Conservation (phyloP, 495 filamentous ascomycete species). For the Neurospora pannonica region DNA sequence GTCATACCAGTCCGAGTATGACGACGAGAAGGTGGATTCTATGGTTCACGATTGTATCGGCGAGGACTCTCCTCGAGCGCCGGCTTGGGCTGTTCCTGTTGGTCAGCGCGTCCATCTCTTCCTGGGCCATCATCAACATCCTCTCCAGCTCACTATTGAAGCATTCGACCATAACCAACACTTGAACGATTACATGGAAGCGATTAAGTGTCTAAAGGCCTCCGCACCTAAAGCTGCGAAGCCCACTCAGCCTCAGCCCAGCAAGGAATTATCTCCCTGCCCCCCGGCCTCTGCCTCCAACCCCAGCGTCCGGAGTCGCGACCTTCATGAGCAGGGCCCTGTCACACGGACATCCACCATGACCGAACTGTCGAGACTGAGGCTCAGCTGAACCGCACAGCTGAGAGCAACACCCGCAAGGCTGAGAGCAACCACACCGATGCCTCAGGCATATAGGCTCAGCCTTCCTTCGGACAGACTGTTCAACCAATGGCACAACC, state of each 20-base stretch:
- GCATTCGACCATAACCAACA: neutral
- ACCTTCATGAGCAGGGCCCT: neutral
- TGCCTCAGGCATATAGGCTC: too few species aligned
- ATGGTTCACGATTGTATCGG: neutral
- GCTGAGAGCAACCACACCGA: too few species aligned
- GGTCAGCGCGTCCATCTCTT: neutral
- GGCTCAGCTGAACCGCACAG: too few species aligned
- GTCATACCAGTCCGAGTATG: neutral
- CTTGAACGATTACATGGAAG: neutral
- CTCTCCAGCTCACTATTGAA: neutral
- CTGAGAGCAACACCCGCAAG: too few species aligned
- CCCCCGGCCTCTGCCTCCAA: neutral
- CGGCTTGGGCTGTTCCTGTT: neutral
- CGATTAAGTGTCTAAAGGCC: neutral
- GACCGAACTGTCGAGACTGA: too few species aligned
- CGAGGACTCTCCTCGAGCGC: neutral
- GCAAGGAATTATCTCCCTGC: neutral
- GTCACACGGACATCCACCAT: too few species aligned
- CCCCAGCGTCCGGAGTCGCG: neutral
- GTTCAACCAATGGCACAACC: too few species aligned
- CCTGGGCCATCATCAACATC: neutral
- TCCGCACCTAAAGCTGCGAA: neutral
- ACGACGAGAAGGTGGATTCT: neutral
- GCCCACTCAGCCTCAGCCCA: neutral
- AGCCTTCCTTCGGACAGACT: too few species aligned